These are phyloP conservation scores for Coniferiporia sulphurascens DNA, from an alignment of 1,284 basidiomycete genomes.

Conservation along the genomic window DNA sequence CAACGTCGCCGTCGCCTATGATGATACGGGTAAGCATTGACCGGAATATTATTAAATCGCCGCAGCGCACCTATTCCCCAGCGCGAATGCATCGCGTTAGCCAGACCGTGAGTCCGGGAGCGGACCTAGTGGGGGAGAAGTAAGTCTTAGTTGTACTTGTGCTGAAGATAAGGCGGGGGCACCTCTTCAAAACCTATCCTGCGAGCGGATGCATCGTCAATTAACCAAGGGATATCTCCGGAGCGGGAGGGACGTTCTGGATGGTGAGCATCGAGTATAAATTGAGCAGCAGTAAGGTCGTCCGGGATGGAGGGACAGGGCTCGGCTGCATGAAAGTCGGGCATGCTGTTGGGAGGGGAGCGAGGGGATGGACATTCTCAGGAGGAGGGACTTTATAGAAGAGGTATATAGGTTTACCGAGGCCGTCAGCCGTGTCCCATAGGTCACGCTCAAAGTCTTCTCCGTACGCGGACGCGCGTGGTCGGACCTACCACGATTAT, in stretches of 20 bases:
- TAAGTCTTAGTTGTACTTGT: no score
- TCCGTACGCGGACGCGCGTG: no score
- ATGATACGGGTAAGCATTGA: background rate
- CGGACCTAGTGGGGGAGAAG: conserved; percentile 33
- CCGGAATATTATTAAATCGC: background rate
- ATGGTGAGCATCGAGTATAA: conserved; percentile 56
- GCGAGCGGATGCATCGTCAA: conserved; percentile 57
- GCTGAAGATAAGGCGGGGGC: conserved; percentile 11
- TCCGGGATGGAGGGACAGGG: conserved; percentile 56
- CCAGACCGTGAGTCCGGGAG: conserved; percentile 51
- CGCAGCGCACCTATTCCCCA: conserved; percentile 39
- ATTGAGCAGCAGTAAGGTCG: conserved; percentile 69
- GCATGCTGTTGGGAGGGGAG: conserved; percentile 27
- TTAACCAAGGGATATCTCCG: conserved; percentile 50
- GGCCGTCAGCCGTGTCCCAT: no score
- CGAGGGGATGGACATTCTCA: background rate
- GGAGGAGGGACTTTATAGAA: no score
- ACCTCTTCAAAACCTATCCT: conserved; percentile 48
- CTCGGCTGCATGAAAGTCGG: conserved; percentile 39
- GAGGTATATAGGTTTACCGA: no score
- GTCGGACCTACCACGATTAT: no score
- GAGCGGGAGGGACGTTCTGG: conserved; percentile 44
- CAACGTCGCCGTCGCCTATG: conserved; percentile 40
- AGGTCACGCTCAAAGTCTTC: no score
- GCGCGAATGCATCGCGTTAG: conserved; percentile 53